Conservation (phyloP, 2,329 filamentous ascomycete species). For the Microthyrium microscopicum region DNA sequence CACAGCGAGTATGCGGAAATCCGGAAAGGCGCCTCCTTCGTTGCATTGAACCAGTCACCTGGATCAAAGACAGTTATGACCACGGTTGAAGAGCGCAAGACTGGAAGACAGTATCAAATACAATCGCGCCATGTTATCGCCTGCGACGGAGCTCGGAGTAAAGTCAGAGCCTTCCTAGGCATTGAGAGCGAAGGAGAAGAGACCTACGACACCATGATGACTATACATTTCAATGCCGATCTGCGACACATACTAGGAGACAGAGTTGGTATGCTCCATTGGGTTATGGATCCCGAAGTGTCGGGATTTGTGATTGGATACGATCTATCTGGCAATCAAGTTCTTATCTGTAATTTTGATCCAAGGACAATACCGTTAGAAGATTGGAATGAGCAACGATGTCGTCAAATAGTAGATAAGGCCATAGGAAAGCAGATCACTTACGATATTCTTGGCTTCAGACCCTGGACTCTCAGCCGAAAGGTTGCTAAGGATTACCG, state of each 20-base stretch:
- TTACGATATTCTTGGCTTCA: conserved; percentile 24
- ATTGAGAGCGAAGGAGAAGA: conserved; percentile 27
- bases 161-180: conserved; percentile 17
- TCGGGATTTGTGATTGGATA: conserved; percentile 30
- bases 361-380: conserved; percentile 19
- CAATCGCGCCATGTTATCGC: conserved; percentile 19
- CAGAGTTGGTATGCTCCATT: conserved; percentile 28
- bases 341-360: conserved; percentile 29
- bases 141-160: conserved; percentile 22
- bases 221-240: conserved; percentile 28
- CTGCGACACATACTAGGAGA: conserved; percentile 22
- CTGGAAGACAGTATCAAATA: conserved; percentile 13
- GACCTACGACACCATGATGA: conserved; percentile 31
- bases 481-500: conserved; percentile 25
- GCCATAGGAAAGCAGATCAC: conserved; percentile 19
- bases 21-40: conserved; percentile 18
- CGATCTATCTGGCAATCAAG: conserved; percentile 24
- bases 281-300: conserved; percentile 26
- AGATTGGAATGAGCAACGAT: conserved; percentile 20
- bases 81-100: conserved; percentile 16
- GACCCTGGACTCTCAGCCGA: conserved; percentile 26
- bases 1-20: conserved; percentile 16
- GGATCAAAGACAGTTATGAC: conserved; percentile 15
- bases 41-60: conserved; percentile 18
- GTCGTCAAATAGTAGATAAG: conserved; percentile 17